Evolutionary conservation across 371 early-diverging fungal genomes (phyloP).

Genomic region (Gilbertella persicaria): DNA sequence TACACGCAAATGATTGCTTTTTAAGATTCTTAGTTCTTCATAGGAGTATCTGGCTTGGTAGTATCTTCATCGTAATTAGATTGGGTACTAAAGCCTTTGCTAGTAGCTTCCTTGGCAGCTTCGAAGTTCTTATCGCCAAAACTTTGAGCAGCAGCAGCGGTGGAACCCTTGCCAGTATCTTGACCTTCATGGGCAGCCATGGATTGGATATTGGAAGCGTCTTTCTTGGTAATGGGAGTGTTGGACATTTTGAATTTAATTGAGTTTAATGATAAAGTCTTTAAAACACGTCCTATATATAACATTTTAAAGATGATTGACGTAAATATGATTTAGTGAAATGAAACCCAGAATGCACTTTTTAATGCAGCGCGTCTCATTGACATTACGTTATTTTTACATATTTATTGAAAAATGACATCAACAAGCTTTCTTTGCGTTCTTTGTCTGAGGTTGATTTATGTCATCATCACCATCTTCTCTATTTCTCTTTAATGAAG

Average conservation of each 20-base stretch:
- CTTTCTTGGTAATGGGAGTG: constrained; percentile 11
- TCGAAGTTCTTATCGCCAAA: constrained; percentile 10
- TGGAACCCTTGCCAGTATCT: neutral
- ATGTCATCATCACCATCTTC: neutral
- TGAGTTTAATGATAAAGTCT: neutral
- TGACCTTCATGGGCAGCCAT: neutral
- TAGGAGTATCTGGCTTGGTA: constrained; percentile 11
- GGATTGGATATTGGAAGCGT: constrained; percentile 8
- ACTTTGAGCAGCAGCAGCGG: constrained; percentile 1
- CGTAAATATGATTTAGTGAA: neutral
- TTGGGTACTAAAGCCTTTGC: constrained; percentile 3
- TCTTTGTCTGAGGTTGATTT: too few species aligned
- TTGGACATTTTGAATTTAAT: constrained; percentile 5
- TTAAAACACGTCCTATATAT: neutral
- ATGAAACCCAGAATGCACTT: too few species aligned
- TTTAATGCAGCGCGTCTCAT: too few species aligned
- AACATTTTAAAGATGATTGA: neutral
- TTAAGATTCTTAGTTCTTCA: too few species aligned
- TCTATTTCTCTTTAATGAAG: constrained; percentile 10
- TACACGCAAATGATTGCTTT: too few species aligned
- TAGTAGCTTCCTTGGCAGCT: constrained; percentile 4
- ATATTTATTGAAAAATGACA: too few species aligned
- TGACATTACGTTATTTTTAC: too few species aligned
- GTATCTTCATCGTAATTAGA: constrained; percentile 3
- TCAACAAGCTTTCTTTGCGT: too few species aligned